Evolutionary conservation across 1,139 yeast genomes (phyloP), one percentile per base, ranked within the genome.

Genomic region (Hemisphaericaspora subhashii): DNA sequence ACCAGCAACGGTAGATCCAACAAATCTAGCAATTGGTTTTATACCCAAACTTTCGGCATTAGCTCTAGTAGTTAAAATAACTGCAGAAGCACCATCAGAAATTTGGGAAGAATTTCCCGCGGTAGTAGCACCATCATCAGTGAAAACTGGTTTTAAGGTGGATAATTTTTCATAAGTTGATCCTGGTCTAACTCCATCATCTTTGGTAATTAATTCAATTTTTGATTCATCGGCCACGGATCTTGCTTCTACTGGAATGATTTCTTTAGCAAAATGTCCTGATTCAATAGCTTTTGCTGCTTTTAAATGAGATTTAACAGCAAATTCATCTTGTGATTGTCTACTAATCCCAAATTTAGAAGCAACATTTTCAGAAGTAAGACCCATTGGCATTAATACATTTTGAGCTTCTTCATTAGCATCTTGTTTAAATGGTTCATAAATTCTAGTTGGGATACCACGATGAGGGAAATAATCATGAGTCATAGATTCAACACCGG

Each of bases 301-400:
- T 43, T 60, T 62, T 29, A 51, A 47, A 43, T 69, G 72, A 9
- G 72, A 64, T 16, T 51, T 42, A 11, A 58, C 57, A 1, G 72
- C 71, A 50, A 68, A 69, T 32, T 48, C 52, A 43, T 69, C 75
- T 63, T 88, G 96, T 46, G 67, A 74, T 41, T 67, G 61, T 58
- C 96, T 81, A 12, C 82, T 55, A 43, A 88, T 67, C 41, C 59
- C 54, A 62, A 73, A 84, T 54, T 75, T 75, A 34, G 64, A 63
- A 27, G 54, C 56, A 35, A 52, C 56, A 36, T 50, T 50, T 38
- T 52, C 55, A 37, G 52, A 48, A 18, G 56, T 51, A 85, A 81
- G 79, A 27, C 96, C 96, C 96, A 87, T 87, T 49, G 96, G 55
- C 51, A 52, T 51, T 31, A 52, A 46, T 16, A 52, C 54, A 37